Evolutionary conservation across 2,329 filamentous ascomycete genomes (phyloP).

Genomic region (Fusarium metavorans): DNA sequence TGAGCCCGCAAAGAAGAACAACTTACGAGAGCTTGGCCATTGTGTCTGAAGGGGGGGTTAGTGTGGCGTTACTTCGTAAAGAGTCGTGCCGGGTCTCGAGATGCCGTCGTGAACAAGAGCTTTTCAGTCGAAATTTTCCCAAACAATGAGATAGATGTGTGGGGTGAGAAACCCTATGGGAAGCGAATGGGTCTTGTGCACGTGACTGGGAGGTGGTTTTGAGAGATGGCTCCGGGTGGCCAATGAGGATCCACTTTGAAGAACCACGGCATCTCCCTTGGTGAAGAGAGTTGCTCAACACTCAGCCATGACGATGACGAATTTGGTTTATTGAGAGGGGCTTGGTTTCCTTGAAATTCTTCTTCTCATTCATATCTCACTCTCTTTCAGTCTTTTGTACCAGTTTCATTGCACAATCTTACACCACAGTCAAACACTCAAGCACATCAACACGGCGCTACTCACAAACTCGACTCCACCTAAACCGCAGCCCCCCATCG

Average conservation of each 20-base stretch:
- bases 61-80: constrained; percentile 56
- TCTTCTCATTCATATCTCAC: fast-evolving
- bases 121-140: constrained; percentile 52
- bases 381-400: background rate
- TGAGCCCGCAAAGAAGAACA: constrained; percentile 13
- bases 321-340: background rate
- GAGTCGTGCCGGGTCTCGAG: constrained; percentile 53
- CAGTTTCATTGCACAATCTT: background rate
- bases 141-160: constrained; percentile 46
- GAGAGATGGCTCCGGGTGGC: constrained; percentile 18
- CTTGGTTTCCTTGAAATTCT: too few relatives aligned
- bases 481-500: constrained; percentile 4
- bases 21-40: constrained; percentile 75
- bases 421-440: background rate
- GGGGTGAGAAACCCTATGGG: constrained; percentile 56
- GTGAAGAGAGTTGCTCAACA: background rate
- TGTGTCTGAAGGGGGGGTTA: constrained; percentile 61
- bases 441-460: background rate
- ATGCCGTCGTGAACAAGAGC: constrained; percentile 52
- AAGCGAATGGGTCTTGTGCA: constrained; percentile 46
- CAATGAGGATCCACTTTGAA: constrained; percentile 4
- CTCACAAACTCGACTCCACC: background rate
- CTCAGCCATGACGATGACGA: background rate
- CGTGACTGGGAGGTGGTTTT: constrained; percentile 44
- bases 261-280: background rate